Conservation (phyloP, 176 grass and related monocot species). For the Carex scoparia region DNA sequence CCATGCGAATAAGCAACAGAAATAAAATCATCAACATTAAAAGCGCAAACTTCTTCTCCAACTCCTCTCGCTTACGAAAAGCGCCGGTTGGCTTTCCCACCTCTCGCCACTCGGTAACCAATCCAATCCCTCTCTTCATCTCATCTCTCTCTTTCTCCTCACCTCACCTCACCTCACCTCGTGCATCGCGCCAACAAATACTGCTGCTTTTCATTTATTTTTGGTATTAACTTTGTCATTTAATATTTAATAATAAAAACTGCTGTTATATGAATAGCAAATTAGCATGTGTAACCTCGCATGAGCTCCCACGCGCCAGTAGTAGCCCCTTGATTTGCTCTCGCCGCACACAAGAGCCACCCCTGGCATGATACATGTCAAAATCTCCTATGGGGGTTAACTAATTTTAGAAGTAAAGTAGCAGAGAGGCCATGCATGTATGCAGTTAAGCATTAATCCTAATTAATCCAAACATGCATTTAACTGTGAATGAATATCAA, state of each 20-base stretch:
- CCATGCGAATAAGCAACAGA: not conserved
- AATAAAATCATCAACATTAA: not conserved
- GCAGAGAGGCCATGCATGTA: not conserved
- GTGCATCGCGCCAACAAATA: not conserved
- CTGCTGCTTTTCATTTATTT: not conserved
- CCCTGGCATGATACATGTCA: constrained; percentile 4
- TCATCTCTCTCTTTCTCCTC: not conserved
- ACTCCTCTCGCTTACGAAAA: not conserved
- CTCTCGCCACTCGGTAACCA: constrained; percentile 11
- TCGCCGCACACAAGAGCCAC: not conserved
- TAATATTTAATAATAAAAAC: not conserved
- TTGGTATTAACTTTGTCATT: not conserved
- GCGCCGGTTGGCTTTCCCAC: not conserved
- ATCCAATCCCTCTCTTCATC: not conserved
- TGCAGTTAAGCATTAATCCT: not conserved
- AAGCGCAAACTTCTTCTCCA: not conserved
- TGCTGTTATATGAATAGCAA: not conserved
- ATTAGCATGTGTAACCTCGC: constrained; percentile 34
- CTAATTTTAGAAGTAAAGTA: not conserved
- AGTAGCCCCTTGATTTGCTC: constrained; percentile 4
- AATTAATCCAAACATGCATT: not conserved
- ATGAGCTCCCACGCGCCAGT: constrained; percentile 23
- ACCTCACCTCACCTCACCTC: not conserved
- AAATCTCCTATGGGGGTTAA: not conserved
- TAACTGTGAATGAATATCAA: not conserved